Evolutionary conservation across 495 filamentous ascomycete genomes (phyloP).

Genomic region (Neurospora sp.): DNA sequence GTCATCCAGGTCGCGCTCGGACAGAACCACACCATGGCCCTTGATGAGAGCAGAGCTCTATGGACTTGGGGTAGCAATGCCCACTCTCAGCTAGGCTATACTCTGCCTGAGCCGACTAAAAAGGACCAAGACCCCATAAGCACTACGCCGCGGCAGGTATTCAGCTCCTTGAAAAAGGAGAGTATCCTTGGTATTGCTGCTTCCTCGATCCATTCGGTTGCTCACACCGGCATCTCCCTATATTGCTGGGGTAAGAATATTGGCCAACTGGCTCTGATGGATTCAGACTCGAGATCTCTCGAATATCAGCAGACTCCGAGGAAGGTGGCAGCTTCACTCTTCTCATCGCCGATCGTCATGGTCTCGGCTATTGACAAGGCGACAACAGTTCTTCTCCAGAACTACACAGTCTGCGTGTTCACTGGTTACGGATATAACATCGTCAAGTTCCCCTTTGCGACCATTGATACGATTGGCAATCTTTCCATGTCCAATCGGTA

Average conservation of each 20-base stretch:
- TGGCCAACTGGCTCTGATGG: constrained; percentile 87
- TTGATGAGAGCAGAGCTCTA: constrained; percentile 70
- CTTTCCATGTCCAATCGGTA: constrained; percentile 57
- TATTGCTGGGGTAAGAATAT: constrained; percentile 96
- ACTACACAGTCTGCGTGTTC: constrained; percentile 84
- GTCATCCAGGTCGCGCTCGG: constrained; percentile 68
- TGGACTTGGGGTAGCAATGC: constrained; percentile 91
- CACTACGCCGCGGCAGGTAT: constrained; percentile 74
- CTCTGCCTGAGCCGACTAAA: constrained; percentile 43
- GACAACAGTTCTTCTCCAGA: constrained; percentile 75
- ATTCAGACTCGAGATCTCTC: constrained; percentile 85
- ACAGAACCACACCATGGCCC: constrained; percentile 80
- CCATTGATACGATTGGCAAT: constrained; percentile 58
- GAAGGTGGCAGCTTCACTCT: constrained; percentile 78
- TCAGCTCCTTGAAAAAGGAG: constrained; percentile 83
- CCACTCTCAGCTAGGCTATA: constrained; percentile 79
- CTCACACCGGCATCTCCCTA: constrained; percentile 68
- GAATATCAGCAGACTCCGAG: constrained; percentile 72
- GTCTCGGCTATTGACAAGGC: constrained; percentile 87
- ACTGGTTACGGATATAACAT: constrained; percentile 88
- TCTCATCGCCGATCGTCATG: constrained; percentile 64
- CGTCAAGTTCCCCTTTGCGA: constrained; percentile 63
- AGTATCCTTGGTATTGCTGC: constrained; percentile 71
- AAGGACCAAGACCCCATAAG: constrained; percentile 74
- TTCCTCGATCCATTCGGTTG: constrained; percentile 86